These are phyloP conservation scores for Fragosphaeria purpurea DNA, from an alignment of 2,329 filamentous ascomycete genomes.

Conservation along the genomic window DNA sequence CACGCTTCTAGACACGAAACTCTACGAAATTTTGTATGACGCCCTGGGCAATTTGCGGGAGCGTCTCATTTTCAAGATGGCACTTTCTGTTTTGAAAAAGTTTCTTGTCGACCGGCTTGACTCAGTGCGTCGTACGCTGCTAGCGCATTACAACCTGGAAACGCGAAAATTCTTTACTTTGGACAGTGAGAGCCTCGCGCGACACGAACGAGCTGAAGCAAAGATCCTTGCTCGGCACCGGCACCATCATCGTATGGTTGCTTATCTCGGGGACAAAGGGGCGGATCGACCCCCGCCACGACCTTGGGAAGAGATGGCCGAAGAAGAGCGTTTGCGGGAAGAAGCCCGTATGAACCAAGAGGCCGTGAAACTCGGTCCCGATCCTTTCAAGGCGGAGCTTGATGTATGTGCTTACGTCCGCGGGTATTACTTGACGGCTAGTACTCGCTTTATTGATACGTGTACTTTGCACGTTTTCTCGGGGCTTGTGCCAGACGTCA, in stretches of 20 bases:
- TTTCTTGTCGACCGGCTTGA: constrained; percentile 33
- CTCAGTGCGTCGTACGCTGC: constrained; percentile 27
- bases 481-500: constrained; percentile 37
- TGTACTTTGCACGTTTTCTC: constrained; percentile 37
- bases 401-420: constrained; percentile 52
- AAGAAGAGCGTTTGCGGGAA: constrained; percentile 37
- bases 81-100: constrained; percentile 29
- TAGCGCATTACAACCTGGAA: constrained; percentile 42
- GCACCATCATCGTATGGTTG: constrained; percentile 38
- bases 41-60: constrained; percentile 38
- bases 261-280: constrained; percentile 22
- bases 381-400: constrained; percentile 51
- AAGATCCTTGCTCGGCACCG: constrained; percentile 36
- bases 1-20: constrained; percentile 33
- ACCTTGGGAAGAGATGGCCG: constrained; percentile 35
- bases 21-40: constrained; percentile 35
- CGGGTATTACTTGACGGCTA: constrained; percentile 60
- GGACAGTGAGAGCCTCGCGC: constrained; percentile 37
- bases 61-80: constrained; percentile 39
- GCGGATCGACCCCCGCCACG: constrained; percentile 21
- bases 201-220: constrained; percentile 35
- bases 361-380: constrained; percentile 38
- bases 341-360: constrained; percentile 31
- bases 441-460: constrained; percentile 52
- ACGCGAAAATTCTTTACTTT: constrained; percentile 47